Conservation (phyloP, 2,329 filamentous ascomycete genomes). For the Podosphaera xanthii region DNA sequence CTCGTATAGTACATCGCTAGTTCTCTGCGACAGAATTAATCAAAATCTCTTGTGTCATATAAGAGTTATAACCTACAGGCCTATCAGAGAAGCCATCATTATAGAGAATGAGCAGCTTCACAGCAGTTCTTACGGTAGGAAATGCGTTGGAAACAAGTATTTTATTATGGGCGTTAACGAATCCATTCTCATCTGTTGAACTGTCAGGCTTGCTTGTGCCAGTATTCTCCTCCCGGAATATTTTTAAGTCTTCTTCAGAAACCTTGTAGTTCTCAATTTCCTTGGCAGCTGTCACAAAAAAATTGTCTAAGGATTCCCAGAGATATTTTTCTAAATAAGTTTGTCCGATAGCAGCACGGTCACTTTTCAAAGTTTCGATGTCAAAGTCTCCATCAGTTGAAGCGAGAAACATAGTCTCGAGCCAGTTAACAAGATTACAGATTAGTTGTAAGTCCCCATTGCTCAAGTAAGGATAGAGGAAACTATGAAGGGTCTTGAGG, state of each 20-base stretch:
- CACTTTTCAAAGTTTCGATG: conserved; percentile 7
- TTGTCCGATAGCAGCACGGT: conserved; percentile 10
- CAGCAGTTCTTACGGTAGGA: conserved; percentile 31
- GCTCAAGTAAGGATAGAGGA: conserved; percentile 11
- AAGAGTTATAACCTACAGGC: conserved; percentile 9
- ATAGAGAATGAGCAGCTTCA: conserved; percentile 36
- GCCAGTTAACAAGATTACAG: conserved; percentile 13
- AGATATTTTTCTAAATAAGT: conserved; percentile 13
- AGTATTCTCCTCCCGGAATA: not conserved
- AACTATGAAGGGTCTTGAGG: conserved; percentile 11
- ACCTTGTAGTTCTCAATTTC: conserved; percentile 15
- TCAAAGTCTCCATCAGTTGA: conserved; percentile 11
- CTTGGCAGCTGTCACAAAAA: conserved; percentile 14
- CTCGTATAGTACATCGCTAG: conserved; percentile 40
- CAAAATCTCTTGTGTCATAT: not conserved
- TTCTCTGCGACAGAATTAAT: conserved; percentile 5
- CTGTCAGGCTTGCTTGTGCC: not conserved
- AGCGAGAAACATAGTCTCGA: conserved; percentile 13
- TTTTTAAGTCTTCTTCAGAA: conserved; percentile 9
- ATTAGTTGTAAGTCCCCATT: conserved; percentile 12
- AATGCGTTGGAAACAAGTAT: conserved; percentile 35
- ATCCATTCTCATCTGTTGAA: not conserved
- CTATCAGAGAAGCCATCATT: conserved; percentile 20
- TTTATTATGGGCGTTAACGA: conserved; percentile 18
- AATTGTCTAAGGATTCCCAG: conserved; percentile 13